Percentiles rank a stretch among this genome's conserved stretches.
These are phyloP conservation scores for Talinum fruticosum DNA, from an alignment of 148 eudicot species.

Conservation along the genomic window DNA sequence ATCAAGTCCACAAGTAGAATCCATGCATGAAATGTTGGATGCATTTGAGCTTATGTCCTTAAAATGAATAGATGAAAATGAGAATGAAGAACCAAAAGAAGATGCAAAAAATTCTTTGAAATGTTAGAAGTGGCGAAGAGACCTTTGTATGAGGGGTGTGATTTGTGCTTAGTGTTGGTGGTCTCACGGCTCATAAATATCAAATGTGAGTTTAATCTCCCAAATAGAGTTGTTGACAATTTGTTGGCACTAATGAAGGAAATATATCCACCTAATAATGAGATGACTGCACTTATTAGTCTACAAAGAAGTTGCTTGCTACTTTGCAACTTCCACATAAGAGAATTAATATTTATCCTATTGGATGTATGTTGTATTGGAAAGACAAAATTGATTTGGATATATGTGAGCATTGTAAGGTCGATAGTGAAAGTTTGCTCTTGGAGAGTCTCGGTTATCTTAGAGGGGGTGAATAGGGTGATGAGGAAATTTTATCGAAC, in stretches of 20 bases:
- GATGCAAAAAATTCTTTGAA: slow-evolving; percentile 3
- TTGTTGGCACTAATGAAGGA: background rate
- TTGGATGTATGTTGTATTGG: slow-evolving; percentile 2
- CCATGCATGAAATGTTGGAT: background rate
- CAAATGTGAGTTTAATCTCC: slow-evolving; percentile 1
- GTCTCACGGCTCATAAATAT: slow-evolving; percentile 1
- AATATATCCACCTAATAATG: background rate
- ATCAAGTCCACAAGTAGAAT: background rate
- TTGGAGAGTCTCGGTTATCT: too few relatives aligned
- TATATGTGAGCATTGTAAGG: background rate
- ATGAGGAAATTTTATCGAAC: too few relatives aligned
- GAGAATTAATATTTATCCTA: background rate
- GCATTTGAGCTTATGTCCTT: too few relatives aligned
- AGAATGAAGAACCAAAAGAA: background rate
- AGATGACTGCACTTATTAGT: background rate
- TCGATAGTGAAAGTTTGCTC: too few relatives aligned
- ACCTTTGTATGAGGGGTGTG: background rate
- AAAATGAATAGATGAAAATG: too few relatives aligned
- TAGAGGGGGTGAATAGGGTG: too few relatives aligned
- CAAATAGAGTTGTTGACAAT: background rate
- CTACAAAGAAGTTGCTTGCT: background rate
- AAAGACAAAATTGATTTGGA: background rate
- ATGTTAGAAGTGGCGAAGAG: slow-evolving; percentile 1
- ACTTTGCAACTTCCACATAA: background rate
- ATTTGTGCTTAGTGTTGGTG: background rate